phyloP scores from a whole-genome alignment of 768 basidiomycete species.

The Leccinum broughii region DNA sequence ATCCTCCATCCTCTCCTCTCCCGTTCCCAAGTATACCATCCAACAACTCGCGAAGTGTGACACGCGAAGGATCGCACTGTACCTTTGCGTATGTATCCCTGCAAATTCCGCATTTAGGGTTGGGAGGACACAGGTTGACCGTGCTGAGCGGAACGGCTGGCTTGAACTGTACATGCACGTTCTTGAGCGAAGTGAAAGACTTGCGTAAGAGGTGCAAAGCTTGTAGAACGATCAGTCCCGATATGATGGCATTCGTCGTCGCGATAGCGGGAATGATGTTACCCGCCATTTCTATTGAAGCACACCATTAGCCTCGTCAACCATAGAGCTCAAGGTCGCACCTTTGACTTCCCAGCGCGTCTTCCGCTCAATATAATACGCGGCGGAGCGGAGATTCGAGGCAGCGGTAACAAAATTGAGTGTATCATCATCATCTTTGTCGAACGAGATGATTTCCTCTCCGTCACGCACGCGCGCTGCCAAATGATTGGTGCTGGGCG shows the following conservation, averaged over 20 bases:
- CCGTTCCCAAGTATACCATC: conserved; percentile 62
- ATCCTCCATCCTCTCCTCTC: conserved; percentile 31
- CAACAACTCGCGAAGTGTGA: conserved; percentile 73
- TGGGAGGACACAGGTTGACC: conserved; percentile 66
- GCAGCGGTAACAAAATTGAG: conserved; percentile 96
- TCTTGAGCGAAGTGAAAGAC: conserved; percentile 60
- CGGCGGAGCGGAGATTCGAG: conserved; percentile 87
- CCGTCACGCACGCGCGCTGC: conserved; percentile 64
- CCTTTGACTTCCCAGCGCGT: conserved; percentile 98
- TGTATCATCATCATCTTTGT: conserved; percentile 97
- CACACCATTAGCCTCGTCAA: neutral
- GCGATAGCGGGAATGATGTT: conserved; percentile 99
- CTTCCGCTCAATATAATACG: conserved; percentile 86
- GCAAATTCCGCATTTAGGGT: conserved; percentile 81
- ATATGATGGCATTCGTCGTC: conserved; percentile 97
- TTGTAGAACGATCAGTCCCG: conserved; percentile 92
- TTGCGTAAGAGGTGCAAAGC: conserved; percentile 80
- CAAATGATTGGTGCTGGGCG: conserved; percentile 72
- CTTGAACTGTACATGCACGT: conserved; percentile 79
- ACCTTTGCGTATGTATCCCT: conserved; percentile 79
- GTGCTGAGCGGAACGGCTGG: conserved; percentile 75
- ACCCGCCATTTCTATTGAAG: conserved; percentile 86
- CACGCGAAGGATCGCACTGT: conserved; percentile 67
- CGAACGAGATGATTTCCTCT: conserved; percentile 79
- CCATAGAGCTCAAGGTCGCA: conserved; percentile 28